Conservation (phyloP, 2,329 filamentous ascomycete genomes). For the Beauveria pseudobassiana region DNA sequence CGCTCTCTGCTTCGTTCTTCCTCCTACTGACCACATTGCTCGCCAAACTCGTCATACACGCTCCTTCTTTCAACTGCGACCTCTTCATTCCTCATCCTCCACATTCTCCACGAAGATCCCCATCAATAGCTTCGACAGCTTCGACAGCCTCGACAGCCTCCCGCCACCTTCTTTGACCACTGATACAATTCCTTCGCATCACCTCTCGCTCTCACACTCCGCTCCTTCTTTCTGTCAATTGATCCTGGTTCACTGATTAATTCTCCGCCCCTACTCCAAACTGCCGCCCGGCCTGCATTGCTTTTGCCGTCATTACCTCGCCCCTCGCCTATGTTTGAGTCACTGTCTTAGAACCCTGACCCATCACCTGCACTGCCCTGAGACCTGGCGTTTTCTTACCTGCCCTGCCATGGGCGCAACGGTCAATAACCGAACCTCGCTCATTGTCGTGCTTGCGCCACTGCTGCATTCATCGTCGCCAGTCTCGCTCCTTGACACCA, state of each 20-base stretch:
- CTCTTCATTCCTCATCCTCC: neutral
- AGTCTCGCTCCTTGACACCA: neutral
- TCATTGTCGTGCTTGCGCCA: constrained; percentile 2
- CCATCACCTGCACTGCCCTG: neutral
- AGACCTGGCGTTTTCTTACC: constrained; percentile 3
- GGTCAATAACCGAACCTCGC: constrained; percentile 3
- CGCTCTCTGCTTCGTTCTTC: neutral
- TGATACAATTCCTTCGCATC: neutral
- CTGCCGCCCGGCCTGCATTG: neutral
- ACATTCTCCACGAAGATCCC: neutral
- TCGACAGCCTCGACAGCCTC: neutral
- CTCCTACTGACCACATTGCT: neutral
- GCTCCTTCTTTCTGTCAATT: neutral
- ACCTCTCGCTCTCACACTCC: neutral
- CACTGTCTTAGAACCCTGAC: constrained; percentile 6
- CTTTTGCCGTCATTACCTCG: neutral
- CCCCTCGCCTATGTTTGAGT: constrained; percentile 10
- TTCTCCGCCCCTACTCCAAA: neutral
- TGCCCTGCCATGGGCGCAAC: constrained; percentile 6
- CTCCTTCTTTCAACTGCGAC: neutral
- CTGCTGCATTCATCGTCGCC: neutral
- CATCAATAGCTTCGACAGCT: too few relatives aligned
- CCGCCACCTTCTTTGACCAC: neutral
- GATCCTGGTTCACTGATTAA: neutral
- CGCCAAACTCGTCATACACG: neutral